Base-by-base conservation (phyloP, 768 basidiomycete genomes). In the Pisolithus sp. region DNA sequence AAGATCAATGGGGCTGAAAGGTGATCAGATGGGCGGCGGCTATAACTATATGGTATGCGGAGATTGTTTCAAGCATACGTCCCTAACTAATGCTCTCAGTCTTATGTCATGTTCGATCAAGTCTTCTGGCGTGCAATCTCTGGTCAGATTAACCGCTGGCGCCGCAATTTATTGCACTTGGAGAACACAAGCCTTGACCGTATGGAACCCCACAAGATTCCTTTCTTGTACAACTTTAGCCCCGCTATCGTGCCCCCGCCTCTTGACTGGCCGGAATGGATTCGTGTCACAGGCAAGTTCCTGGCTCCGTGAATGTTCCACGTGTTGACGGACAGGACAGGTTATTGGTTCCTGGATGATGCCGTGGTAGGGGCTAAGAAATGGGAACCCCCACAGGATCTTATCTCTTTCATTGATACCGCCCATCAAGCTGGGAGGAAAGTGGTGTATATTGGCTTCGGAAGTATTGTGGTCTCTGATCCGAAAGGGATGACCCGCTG, bases 221-320 rank as follows among this genome's bases (percentile, higher is more conserved):
- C 95, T 3, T 99, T 98, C 74, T 68, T 99, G 28, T 99, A 99
- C 70, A 98, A 97, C 68, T 98, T 98, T 65, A 94, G 91, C 61
- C 90, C 93, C 1, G 76, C 80, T 28, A 77, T 92, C 43, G 91
- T 98, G 13, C 93, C 94, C 7, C 91, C 87, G 24, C 95, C 95
- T 3, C 71, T 98, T 50, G 95, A 99, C 67, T 99, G 96, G 96
- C 92, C 93, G 4, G 95, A 99, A 68, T 97, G 94, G 93, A 97
- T 98, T 56, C 86, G 89, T 39, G 81, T 94, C 1, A 93, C 93
- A 55, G 91, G 90, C 88, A 59, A 52, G 63, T 48, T 43, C 15
- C 46, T 49, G 67, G 30, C 55, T 24, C 17, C 17, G 20, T 12
- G 8, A 21, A 45, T 24, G 50, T 15, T 24, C 15, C 18, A 46